Evolutionary conservation across 768 basidiomycete genomes (phyloP), one percentile per base, ranked within the genome.

Genomic region (Lentinula raphanica): DNA sequence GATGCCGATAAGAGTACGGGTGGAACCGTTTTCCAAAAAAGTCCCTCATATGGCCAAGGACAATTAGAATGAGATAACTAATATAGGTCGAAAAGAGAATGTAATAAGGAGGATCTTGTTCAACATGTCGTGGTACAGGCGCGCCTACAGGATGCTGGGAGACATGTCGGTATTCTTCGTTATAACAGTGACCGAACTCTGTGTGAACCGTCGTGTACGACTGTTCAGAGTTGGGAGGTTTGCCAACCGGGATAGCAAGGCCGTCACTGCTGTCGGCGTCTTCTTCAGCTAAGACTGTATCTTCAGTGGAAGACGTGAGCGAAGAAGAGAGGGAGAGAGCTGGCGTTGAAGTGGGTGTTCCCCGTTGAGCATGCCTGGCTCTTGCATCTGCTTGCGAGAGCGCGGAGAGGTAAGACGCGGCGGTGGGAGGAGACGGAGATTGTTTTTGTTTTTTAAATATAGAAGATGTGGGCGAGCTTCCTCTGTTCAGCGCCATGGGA

Each of bases 31-130:
- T 98, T 23, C 96, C 96, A 61, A 98, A 73, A 68, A 98, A 99
- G 73, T 99, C 97, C 56, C 96, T 86, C 46, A 95, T 74, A 67
- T 98, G 97, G 19, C 97, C 97, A 48, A 99, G 73, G 62, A 84
- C 79, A 63, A 98, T 96, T 58, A 98, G 84, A 59, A 98, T 80
- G 64, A 98, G 82, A 74, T 96, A 98, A 75, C 90, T 88, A 71
- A 96, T 53, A 35, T 53, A 53, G 6, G 51, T 53, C 12, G 51
- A 38, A 39, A 53, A 23, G 42, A 98, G 80, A 66, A 97, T 87
- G 72, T 94, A 94, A 69, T 97, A 94, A 0, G 92, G 90, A 3
- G 96, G 96, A 66, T 95, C 92, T 62, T 88, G 84, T 60, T 91
- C 87, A 57, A 82, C 72, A 65, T 84, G 81, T 55, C 76, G 68